Evolutionary conservation across 495 filamentous ascomycete species (phyloP).

Genomic region (Oleoguttula mirabilis): DNA sequence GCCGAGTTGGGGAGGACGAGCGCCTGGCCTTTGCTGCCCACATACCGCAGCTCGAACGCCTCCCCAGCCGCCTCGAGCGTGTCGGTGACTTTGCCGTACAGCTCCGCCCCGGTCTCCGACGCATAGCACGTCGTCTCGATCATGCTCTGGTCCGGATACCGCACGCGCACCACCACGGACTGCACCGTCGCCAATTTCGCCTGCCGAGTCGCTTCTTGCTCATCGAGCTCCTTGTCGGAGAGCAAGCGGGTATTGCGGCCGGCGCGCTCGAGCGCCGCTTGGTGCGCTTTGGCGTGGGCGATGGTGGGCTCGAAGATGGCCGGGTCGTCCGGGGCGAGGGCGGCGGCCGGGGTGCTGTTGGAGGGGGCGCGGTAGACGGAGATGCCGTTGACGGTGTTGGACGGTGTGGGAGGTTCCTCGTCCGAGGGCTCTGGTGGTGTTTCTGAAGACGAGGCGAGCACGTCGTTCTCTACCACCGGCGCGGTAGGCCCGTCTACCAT

Average conservation of each 20-base stretch:
- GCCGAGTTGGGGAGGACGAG: slow-evolving; percentile 27
- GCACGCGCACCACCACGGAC: slow-evolving; percentile 62
- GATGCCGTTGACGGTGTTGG: slow-evolving; percentile 32
- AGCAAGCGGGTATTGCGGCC: slow-evolving; percentile 57
- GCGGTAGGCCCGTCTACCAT: slow-evolving; percentile 10
- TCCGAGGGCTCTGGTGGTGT: slow-evolving; percentile 17
- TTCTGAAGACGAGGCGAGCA: slow-evolving; percentile 13
- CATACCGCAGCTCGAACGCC: slow-evolving; percentile 43
- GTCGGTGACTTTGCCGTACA: slow-evolving; percentile 55
- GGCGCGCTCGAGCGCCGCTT: slow-evolving; percentile 52
- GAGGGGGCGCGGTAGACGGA: slow-evolving; percentile 66
- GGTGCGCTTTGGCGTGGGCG: slow-evolving; percentile 71
- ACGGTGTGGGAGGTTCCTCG: slow-evolving; percentile 25
- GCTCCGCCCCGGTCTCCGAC: slow-evolving; percentile 46
- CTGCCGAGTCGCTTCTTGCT: slow-evolving; percentile 44
- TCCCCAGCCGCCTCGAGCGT: slow-evolving; percentile 37
- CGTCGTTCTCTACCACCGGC: slow-evolving; percentile 17
- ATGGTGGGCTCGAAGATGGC: slow-evolving; percentile 71
- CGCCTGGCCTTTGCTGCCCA: slow-evolving; percentile 11
- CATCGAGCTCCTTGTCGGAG: slow-evolving; percentile 55
- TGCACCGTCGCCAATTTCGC: slow-evolving; percentile 51
- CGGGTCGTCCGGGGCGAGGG: slow-evolving; percentile 50
- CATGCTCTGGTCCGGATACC: slow-evolving; percentile 73
- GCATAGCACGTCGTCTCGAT: slow-evolving; percentile 53
- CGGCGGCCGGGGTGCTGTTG: slow-evolving; percentile 60